Base-by-base conservation (phyloP, 2,329 filamentous ascomycete genomes). In the Fusarium miscanthi region DNA sequence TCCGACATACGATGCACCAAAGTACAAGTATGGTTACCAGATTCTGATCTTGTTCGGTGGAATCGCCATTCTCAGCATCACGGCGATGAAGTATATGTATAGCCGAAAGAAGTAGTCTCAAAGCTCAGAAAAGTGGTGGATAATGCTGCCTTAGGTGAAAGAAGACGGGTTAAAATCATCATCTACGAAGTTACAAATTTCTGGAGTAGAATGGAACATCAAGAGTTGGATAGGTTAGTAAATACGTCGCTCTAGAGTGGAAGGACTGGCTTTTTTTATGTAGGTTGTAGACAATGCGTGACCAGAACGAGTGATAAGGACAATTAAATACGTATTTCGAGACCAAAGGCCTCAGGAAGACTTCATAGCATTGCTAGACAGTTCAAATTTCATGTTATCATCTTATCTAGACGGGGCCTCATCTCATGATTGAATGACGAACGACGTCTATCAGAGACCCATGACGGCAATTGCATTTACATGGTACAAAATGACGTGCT, bases 381-480 rank as follows among this genome's bases (percentile, higher is more conserved):
- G 35, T 6, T 14, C 8, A 7, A 17, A 0, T 9, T 27, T 45
- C 23, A 19, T 9, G 42, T 8, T 13, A 13, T 17, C 0, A 4
- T 6, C 11, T 6, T 6, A 13, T 19, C 5, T 6, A 25, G 42
- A 0, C 3, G 10, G 42, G 13, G 3, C 17, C 27, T 6, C 11
- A 1, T 45, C 11, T 19, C 9, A 37, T 3, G 10, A 17, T 8
- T 3, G 17, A 16, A 19, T 13, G 13, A 21, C 10, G 37, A 33
- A 51, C 7, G 4, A 8, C 5, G 0, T 37, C n/a, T 4, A 3
- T 25, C 9, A 49, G n/a, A 19, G 3, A 11, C 5, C 7, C 11
- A 6, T 6, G 4, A 8, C 2, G 7, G 2, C 11, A 37, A 51
- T 51, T 21, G 7, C 31, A 51, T 51, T 2, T 17, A 14, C 4